Percentiles rank a stretch among this genome's conserved stretches.
Conservation (phyloP, 768 basidiomycete genomes). For the Trametopsis cervina region DNA sequence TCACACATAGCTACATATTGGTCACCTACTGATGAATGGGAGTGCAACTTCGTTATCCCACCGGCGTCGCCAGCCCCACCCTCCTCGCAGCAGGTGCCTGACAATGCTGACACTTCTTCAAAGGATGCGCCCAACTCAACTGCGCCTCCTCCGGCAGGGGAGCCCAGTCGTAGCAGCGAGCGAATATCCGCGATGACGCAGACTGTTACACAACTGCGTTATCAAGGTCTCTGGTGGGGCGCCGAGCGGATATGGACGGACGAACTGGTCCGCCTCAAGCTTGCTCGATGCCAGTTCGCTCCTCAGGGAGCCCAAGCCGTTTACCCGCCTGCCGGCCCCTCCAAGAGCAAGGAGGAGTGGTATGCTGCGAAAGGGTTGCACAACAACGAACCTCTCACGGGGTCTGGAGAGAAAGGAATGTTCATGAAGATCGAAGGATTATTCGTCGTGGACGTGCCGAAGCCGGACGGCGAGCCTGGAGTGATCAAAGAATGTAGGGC, state of each 20-base stretch:
- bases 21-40: slow-evolving; percentile 70
- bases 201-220: slow-evolving; percentile 45
- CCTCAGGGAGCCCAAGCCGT: slow-evolving; percentile 58
- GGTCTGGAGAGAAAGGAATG: slow-evolving; percentile 54
- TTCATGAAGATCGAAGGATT: slow-evolving; percentile 68
- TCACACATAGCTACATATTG: slow-evolving; percentile 56
- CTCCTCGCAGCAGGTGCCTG: slow-evolving; percentile 9
- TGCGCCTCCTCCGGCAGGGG: slow-evolving; percentile 17
- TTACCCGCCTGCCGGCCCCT: slow-evolving; percentile 53
- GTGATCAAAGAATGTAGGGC: slow-evolving; percentile 52
- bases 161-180: slow-evolving; percentile 16
- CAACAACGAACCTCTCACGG: slow-evolving; percentile 23
- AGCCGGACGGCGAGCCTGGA: slow-evolving; percentile 29
- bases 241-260: slow-evolving; percentile 83
- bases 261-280: slow-evolving; percentile 75
- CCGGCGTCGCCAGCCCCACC: slow-evolving; percentile 5
- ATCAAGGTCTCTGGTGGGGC: slow-evolving; percentile 87
- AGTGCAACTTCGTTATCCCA: slow-evolving; percentile 44
- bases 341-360: slow-evolving; percentile 23
- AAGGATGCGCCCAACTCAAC: slow-evolving; percentile 41
- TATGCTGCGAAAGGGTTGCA: slow-evolving; percentile 23
- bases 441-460: slow-evolving; percentile 50
- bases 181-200: slow-evolving; percentile 18
- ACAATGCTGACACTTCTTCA: slow-evolving; percentile 20
- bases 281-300: slow-evolving; percentile 59